Evolutionary conservation across 2,329 filamentous ascomycete species (phyloP).

Genomic region (Fusarium tupiense): DNA sequence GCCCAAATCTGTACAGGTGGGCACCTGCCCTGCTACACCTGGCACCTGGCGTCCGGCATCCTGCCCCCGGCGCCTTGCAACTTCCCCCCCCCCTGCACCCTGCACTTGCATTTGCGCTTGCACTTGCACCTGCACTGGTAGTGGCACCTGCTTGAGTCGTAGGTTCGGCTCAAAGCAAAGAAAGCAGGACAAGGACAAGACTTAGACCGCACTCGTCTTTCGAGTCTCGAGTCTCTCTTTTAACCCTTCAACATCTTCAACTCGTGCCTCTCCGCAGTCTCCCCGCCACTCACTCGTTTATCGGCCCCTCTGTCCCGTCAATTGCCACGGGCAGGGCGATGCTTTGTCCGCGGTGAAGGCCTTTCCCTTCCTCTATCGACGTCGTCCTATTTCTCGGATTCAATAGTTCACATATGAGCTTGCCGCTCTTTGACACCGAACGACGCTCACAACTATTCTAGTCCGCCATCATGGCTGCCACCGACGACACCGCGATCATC

Average conservation of each 20-base stretch:
- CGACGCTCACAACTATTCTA: constrained; percentile 40
- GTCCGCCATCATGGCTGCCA: constrained; percentile 49
- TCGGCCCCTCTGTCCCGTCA: constrained; percentile 39
- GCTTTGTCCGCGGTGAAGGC: constrained; percentile 51
- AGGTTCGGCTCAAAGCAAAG: constrained; percentile 33
- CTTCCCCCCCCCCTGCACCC: constrained; percentile 4
- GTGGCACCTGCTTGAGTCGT: constrained; percentile 32
- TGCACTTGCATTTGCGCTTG: constrained; percentile 30
- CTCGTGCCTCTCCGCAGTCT: constrained; percentile 37
- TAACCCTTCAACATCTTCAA: constrained; percentile 40
- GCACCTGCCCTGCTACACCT: no score
- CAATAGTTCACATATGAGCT: constrained; percentile 35
- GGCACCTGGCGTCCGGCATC: constrained; percentile 22
- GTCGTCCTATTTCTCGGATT: constrained; percentile 24
- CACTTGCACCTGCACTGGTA: constrained; percentile 30
- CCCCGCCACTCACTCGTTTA: constrained; percentile 42
- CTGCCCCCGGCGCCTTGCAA: constrained; percentile 4
- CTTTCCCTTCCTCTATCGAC: constrained; percentile 33
- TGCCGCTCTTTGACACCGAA: constrained; percentile 36
- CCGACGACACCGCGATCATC: constrained; percentile 46
- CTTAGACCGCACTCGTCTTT: constrained; percentile 45
- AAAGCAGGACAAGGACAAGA: constrained; percentile 23
- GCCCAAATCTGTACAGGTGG: no score
- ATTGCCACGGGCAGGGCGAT: constrained; percentile 52
- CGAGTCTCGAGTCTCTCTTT: constrained; percentile 42